Evolutionary conservation across 345 rosid species (phyloP), one percentile per base, ranked within the genome.

Genomic region (Carallia pectinifolia): DNA sequence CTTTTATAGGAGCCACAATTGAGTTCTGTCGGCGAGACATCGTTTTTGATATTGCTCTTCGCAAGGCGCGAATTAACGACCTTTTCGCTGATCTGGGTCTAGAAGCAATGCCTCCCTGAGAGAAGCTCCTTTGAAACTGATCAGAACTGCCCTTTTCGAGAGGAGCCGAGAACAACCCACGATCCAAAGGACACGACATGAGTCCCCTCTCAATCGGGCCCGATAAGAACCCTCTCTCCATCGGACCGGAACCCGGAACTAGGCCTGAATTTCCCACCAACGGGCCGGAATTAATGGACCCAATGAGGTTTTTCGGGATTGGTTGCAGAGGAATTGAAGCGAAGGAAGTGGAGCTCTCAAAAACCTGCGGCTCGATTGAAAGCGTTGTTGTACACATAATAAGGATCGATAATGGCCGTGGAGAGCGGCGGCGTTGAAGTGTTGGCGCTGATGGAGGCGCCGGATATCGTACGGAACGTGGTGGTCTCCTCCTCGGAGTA

Each of bases 391-490:
- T 70, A 83, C 55, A 80, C 82, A 23, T 23, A 23, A 72, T 90
- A 92, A 7, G 91, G 78, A 58, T 95, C 97, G 58, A 85, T 53
- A 2, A 90, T 70, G 36, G 99, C 84, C 0, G 99, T 95, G 16
- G 99, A 95, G 31, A 86, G 97, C 2, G 89, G 97, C 23, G 23
- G 23, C 5, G 99, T 95, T 2, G 96, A 91, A 0, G 97, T 82
- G 85, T 95, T 95, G 61, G 99, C 99, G 67, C 99, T 95, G 4
- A 95, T 88, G 27, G 99, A 95, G 18, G 99, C 97, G 9, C 98
- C 99, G 61, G 99, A 90, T 68, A 95, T 95, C 30, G 99, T 72
- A 34, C 94, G 89, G 74, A 92, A 95, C 53, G 96, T 89, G 39
- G 97, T 90, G 56, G 93, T 69, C 47, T 88, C 94, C 23, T 23